These are phyloP conservation scores for Gossypium australe DNA, from an alignment of 345 rosid species.

Conservation along the genomic window DNA sequence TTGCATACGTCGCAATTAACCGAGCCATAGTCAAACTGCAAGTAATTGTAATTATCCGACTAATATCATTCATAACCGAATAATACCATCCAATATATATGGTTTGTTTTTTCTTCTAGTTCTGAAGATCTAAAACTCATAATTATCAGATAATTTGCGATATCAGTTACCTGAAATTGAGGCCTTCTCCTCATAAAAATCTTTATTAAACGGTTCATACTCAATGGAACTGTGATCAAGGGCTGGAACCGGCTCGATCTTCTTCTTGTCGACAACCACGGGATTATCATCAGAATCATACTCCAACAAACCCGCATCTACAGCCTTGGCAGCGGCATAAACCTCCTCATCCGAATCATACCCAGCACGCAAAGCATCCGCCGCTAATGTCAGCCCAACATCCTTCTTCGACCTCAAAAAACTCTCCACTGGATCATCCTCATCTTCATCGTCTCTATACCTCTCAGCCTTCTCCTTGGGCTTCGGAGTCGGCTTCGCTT, in stretches of 20 bases:
- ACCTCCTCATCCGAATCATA: conserved; percentile 96
- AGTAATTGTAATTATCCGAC: not conserved
- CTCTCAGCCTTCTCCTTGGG: conserved; percentile 66
- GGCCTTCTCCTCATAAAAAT: conserved; percentile 77
- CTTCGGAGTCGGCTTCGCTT: conserved; percentile 61
- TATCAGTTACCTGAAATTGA: conserved; percentile 55
- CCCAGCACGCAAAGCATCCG: conserved; percentile 83
- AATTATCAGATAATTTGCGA: not conserved
- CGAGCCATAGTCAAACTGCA: too few species aligned
- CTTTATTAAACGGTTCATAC: conserved; percentile 76
- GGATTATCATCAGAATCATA: conserved; percentile 97
- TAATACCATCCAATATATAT: not conserved
- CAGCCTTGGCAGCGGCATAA: conserved; percentile 92
- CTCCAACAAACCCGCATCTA: conserved; percentile 85
- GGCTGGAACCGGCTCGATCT: conserved; percentile 80
- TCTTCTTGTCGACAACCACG: conserved; percentile 68
- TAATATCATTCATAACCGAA: not conserved
- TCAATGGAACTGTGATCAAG: conserved; percentile 82
- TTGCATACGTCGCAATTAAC: too few species aligned
- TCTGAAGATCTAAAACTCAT: not conserved
- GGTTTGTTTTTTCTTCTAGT: not conserved
- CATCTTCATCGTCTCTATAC: conserved; percentile 74
- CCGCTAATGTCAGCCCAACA: conserved; percentile 76
- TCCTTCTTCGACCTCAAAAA: conserved; percentile 86
- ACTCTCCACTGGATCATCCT: conserved; percentile 87